These are phyloP conservation scores for Cordyceps farinosa DNA, from an alignment of 2,329 filamentous ascomycete species.

Conservation along the genomic window DNA sequence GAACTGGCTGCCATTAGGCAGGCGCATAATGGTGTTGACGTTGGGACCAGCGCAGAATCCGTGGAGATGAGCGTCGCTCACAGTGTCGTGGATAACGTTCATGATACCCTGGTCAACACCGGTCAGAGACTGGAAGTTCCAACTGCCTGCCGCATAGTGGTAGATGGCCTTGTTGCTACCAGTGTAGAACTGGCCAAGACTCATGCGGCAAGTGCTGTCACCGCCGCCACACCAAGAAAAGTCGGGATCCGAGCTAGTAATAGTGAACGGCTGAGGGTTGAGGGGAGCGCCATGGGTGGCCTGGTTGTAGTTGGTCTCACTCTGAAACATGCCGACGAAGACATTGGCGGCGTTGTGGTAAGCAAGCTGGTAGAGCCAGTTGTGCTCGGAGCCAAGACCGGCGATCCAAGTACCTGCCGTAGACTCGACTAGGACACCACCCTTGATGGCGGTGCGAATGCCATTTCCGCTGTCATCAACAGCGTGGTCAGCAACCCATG, in stretches of 20 bases:
- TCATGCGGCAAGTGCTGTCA: constrained; percentile 40
- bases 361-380: constrained; percentile 57
- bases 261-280: constrained; percentile 35
- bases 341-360: constrained; percentile 48
- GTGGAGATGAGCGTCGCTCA: constrained; percentile 18
- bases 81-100: constrained; percentile 21
- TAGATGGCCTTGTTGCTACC: constrained; percentile 24
- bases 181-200: constrained; percentile 39
- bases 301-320: constrained; percentile 46
- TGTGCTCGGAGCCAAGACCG: constrained; percentile 50
- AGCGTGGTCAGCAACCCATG: constrained; percentile 46
- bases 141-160: constrained; percentile 15
- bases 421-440: constrained; percentile 45
- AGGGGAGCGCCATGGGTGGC: constrained; percentile 33
- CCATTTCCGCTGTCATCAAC: constrained; percentile 46
- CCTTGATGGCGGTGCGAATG: constrained; percentile 45
- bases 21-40: constrained; percentile 16
- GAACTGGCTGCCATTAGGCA: constrained; percentile 19
- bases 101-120: constrained; percentile 21
- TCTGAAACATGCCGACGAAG: constrained; percentile 48
- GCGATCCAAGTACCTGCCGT: constrained; percentile 49
- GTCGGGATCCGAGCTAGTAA: constrained; percentile 40
- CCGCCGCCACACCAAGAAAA: constrained; percentile 37
- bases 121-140: constrained; percentile 17
- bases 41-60: constrained; percentile 22